Evolutionary conservation across 2,329 filamentous ascomycete genomes (phyloP).

Genomic region (Neoscytalidium dimidiatum): DNA sequence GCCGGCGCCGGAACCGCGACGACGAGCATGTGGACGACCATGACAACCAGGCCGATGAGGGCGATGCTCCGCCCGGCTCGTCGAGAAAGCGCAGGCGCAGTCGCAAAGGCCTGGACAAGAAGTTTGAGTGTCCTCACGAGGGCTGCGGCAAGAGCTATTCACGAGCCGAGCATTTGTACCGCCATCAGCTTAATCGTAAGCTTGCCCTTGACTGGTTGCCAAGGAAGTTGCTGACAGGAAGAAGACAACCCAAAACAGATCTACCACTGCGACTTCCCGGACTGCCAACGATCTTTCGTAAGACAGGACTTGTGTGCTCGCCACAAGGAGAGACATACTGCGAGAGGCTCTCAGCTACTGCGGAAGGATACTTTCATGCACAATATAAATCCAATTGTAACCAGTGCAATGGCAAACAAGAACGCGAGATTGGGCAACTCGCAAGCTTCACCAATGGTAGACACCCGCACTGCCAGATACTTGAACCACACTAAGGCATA

Average conservation of each 20-base stretch:
- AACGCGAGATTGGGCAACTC: constrained; percentile 27
- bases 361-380: constrained; percentile 68
- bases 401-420: constrained; percentile 29
- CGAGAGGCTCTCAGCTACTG: constrained; percentile 72
- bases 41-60: constrained; percentile 29
- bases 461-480: not conserved
- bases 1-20: constrained; percentile 40
- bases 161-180: constrained; percentile 92
- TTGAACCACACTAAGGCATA: not conserved
- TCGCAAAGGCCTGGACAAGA: constrained; percentile 77
- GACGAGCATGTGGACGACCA: constrained; percentile 30
- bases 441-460: constrained; percentile 29
- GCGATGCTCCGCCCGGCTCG: constrained; percentile 25
- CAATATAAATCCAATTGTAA: constrained; percentile 45
- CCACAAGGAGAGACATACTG: constrained; percentile 52
- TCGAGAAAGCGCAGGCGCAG: constrained; percentile 65
- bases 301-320: constrained; percentile 86
- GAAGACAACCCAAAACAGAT: constrained; percentile 90
- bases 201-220: constrained; percentile 24
- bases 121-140: constrained; percentile 70
- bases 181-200: constrained; percentile 92
- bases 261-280: constrained; percentile 88
- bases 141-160: constrained; percentile 97
- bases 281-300: constrained; percentile 88
- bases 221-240: constrained; percentile 14